phyloP scores from a whole-genome alignment of 257 asterid species.

The Salvia hispanica region DNA sequence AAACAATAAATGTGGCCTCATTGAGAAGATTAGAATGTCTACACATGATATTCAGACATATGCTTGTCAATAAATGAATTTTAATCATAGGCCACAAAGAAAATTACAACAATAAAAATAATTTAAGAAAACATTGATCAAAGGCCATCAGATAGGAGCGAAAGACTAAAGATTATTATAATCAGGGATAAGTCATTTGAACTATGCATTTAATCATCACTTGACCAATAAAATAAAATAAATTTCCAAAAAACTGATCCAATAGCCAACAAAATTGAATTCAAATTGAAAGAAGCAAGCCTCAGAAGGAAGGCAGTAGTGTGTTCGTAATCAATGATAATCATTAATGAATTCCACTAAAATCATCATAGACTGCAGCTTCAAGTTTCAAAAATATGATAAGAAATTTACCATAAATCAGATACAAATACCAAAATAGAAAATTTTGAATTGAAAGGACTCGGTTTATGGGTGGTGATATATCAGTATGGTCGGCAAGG shows the following conservation, averaged over 20 bases:
- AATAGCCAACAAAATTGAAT: neutral
- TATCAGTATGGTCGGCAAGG: conserved; percentile 59
- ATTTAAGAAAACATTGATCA: neutral
- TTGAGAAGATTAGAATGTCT: conserved; percentile 45
- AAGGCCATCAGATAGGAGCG: conserved; percentile 64
- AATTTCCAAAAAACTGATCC: too few relatives aligned
- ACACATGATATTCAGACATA: conserved; percentile 45
- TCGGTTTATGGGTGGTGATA: conserved; percentile 52
- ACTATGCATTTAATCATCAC: conserved; percentile 59
- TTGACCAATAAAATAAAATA: conserved; percentile 25
- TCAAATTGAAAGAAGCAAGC: neutral
- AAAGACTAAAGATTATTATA: conserved; percentile 47
- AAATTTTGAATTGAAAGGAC: conserved; percentile 16
- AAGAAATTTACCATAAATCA: too few relatives aligned
- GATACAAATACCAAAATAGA: too few relatives aligned
- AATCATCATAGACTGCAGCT: conserved; percentile 32
- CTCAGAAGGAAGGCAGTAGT: conserved; percentile 60
- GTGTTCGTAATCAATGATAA: conserved; percentile 34
- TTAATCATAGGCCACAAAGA: conserved; percentile 34
- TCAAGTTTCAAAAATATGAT: neutral
- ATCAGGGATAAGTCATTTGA: conserved; percentile 52
- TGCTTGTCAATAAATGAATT: conserved; percentile 37
- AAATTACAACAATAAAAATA: too few relatives aligned
- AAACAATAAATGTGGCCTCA: conserved; percentile 32
- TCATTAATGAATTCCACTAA: conserved; percentile 25